These are phyloP conservation scores for Dentiscutata heterogama DNA, from an alignment of 371 early-diverging fungal species.

Conservation along the genomic window DNA sequence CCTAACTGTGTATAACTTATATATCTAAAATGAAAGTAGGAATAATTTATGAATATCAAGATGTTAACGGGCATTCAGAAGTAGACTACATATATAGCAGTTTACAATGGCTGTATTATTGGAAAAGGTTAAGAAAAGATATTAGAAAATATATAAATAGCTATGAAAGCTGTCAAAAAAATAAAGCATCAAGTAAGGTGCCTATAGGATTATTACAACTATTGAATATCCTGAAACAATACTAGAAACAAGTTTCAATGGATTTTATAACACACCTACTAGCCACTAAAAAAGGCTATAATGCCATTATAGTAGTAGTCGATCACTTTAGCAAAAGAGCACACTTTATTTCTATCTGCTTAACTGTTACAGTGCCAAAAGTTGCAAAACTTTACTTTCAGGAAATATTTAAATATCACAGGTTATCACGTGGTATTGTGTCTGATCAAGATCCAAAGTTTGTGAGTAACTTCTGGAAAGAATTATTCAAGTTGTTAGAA, in stretches of 20 bases:
- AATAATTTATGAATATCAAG: too few species aligned
- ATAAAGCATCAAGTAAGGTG: constrained; percentile 51
- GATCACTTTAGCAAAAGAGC: constrained; percentile 55
- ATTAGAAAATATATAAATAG: not conserved
- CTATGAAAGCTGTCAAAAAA: not conserved
- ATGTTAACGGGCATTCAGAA: not conserved
- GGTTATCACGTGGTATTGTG: constrained; percentile 45
- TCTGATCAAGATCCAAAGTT: constrained; percentile 46
- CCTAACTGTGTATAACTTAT: not conserved
- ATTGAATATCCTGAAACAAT: constrained; percentile 46
- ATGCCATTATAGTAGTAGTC: constrained; percentile 62
- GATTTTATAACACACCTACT: constrained; percentile 47
- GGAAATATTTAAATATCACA: constrained; percentile 48
- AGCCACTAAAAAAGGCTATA: constrained; percentile 46
- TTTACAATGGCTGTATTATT: not conserved
- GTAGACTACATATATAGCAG: not conserved
- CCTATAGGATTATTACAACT: constrained; percentile 57
- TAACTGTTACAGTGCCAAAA: constrained; percentile 46
- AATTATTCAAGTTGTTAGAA: constrained; percentile 59
- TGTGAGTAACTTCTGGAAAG: constrained; percentile 67
- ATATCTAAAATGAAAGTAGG: too few species aligned
- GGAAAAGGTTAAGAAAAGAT: not conserved
- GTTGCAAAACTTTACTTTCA: constrained; percentile 47
- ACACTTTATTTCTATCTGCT: constrained; percentile 34
- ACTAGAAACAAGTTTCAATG: constrained; percentile 47